Conservation (phyloP, 495 filamentous ascomycete genomes). For the Podospora appendiculata region DNA sequence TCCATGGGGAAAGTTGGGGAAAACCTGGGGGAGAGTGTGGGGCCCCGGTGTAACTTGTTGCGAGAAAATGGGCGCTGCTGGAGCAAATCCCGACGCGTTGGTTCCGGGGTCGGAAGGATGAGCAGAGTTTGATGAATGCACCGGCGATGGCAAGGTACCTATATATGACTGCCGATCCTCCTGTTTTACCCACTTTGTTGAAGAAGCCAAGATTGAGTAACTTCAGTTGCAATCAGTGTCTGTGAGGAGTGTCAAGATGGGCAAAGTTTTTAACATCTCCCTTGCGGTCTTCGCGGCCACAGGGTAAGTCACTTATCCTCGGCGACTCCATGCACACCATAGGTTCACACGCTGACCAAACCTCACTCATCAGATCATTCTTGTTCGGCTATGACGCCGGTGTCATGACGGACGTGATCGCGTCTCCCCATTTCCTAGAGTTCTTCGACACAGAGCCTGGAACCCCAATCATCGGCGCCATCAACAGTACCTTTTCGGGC, state of each 20-base stretch:
- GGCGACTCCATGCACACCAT: background rate
- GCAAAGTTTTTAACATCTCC: conserved; percentile 33
- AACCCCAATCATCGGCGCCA: conserved; percentile 9
- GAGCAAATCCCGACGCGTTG: too few relatives aligned
- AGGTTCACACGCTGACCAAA: background rate
- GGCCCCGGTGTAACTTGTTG: too few relatives aligned
- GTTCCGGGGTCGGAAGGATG: too few relatives aligned
- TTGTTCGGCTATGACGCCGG: conserved; percentile 48
- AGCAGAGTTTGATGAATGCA: too few relatives aligned
- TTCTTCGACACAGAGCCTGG: conserved; percentile 2
- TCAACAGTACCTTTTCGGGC: conserved; percentile 23
- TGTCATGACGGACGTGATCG: conserved; percentile 49
- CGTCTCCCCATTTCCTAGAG: conserved; percentile 24
- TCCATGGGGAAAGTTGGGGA: too few relatives aligned
- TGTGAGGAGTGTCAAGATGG: conserved; percentile 20
- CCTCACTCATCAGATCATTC: conserved; percentile 21
- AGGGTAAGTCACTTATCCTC: conserved; percentile 16
- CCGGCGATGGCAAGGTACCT: too few relatives aligned
- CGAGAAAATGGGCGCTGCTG: too few relatives aligned
- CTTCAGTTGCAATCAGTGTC: too few relatives aligned
- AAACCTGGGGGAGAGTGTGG: too few relatives aligned
- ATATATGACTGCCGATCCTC: too few relatives aligned
- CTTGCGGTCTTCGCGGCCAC: conserved; percentile 39
- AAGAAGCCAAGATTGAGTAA: too few relatives aligned
- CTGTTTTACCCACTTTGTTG: too few relatives aligned